These are phyloP conservation scores for Solanum tarapatanum DNA, from an alignment of 257 asterid genomes.

Conservation along the genomic window DNA sequence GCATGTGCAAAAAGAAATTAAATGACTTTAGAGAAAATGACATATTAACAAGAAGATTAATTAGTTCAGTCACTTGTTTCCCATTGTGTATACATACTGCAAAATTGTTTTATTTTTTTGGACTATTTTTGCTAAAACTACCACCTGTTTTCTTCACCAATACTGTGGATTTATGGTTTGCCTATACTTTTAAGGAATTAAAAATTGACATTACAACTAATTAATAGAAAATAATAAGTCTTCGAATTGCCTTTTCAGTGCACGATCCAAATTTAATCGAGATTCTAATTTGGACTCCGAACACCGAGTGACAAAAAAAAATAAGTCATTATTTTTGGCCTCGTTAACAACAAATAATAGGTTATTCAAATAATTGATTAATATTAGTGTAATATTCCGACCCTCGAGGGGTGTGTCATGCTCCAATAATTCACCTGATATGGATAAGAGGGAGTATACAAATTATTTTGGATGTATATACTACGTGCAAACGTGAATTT, in stretches of 20 bases:
- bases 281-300: too few relatives aligned
- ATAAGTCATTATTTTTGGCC: background rate
- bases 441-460: background rate
- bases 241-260: too few relatives aligned
- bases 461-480: background rate
- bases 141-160: background rate
- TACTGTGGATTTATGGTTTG: background rate
- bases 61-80: background rate
- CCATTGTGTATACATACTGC: background rate
- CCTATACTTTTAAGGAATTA: background rate
- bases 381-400: background rate
- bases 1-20: background rate
- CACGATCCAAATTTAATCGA: too few relatives aligned
- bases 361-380: background rate
- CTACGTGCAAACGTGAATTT: background rate
- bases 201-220: background rate
- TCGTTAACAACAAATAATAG: background rate
- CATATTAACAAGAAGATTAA: background rate
- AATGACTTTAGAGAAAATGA: background rate
- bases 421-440: background rate
- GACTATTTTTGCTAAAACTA: background rate
- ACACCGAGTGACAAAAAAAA: background rate
- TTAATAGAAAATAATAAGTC: background rate
- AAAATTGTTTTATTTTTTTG: background rate
- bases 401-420: background rate